Evolutionary conservation across 23 red algal species (phyloP).

Genomic region (Cyanidioschyzon merolae): DNA sequence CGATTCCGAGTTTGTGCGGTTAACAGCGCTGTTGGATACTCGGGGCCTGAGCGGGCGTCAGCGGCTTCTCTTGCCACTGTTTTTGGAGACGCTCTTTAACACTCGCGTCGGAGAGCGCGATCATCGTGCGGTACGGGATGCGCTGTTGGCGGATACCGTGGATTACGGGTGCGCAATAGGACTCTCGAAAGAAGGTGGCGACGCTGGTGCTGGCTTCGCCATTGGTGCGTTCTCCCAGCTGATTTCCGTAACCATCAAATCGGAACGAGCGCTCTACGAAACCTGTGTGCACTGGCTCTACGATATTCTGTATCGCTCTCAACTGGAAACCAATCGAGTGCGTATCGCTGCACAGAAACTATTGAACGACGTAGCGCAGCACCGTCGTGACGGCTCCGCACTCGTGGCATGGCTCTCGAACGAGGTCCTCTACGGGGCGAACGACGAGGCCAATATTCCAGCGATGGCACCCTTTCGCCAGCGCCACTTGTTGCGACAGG

Average conservation of each 20-base stretch:
- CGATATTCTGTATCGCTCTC: not conserved
- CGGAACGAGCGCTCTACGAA: not conserved
- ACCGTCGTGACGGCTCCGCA: slow-evolving; percentile 30
- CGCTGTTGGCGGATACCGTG: slow-evolving; percentile 10
- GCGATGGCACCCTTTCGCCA: slow-evolving; percentile 24
- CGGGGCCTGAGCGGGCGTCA: slow-evolving; percentile 6
- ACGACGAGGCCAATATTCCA: slow-evolving; percentile 37
- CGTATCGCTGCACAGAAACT: slow-evolving; percentile 16
- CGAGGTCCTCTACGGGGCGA: slow-evolving; percentile 36
- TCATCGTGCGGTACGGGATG: not conserved
- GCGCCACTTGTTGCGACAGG: slow-evolving; percentile 27
- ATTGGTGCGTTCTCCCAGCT: not conserved
- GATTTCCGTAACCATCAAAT: not conserved
- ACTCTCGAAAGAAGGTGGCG: not conserved
- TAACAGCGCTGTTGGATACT: slow-evolving; percentile 2
- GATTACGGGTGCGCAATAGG: slow-evolving; percentile 1
- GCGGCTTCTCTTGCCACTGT: not conserved
- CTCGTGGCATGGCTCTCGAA: slow-evolving; percentile 28
- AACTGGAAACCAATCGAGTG: not conserved
- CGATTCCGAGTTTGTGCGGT: slow-evolving; percentile 13
- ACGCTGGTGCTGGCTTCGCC: not conserved
- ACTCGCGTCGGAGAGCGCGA: slow-evolving; percentile 8
- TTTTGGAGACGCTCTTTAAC: slow-evolving; percentile 8
- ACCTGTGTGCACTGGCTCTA: slow-evolving; percentile 5
- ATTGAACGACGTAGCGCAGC: not conserved